A percentile compares a stretch with the other conserved stretches of the same genome.
Evolutionary conservation across 345 rosid species (phyloP).

Genomic region (Melaleuca alternifolia): DNA sequence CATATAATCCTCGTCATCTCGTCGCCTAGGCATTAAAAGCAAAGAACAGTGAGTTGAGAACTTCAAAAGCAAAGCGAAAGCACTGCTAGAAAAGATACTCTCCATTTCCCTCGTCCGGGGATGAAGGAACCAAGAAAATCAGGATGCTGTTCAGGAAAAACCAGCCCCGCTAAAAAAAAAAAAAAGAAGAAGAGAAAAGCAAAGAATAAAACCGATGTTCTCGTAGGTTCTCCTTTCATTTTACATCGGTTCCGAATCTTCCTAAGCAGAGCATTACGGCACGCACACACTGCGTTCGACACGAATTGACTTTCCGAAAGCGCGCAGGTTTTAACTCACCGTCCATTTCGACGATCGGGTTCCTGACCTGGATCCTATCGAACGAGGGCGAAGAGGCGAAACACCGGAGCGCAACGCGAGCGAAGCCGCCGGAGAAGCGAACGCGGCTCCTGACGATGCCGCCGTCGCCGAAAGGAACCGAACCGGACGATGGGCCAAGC

Average conservation of each 20-base stretch:
- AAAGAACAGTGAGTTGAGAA: background rate
- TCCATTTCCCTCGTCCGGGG: background rate
- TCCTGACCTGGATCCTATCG: conserved; percentile 25
- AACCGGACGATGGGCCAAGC: background rate
- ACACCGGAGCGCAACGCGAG: conserved; percentile 19
- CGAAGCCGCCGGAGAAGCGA: background rate
- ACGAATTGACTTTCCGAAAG: background rate
- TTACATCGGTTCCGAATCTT: background rate
- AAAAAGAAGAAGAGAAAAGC: background rate
- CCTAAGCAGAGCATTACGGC: background rate
- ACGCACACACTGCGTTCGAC: background rate
- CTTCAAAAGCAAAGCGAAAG: background rate
- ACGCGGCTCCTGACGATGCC: background rate
- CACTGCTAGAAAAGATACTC: background rate
- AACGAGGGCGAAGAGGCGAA: conserved; percentile 16
- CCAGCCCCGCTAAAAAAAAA: background rate
- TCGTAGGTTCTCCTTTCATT: background rate
- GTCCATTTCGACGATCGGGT: conserved; percentile 38
- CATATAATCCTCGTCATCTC: conserved; percentile 96
- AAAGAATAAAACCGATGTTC: background rate
- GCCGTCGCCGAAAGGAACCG: background rate
- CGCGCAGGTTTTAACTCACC: conserved; percentile 4
- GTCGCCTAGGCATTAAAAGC: conserved; percentile 44
- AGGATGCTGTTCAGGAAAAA: background rate
- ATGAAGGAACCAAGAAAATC: background rate